Percentiles rank a stretch among this genome's conserved stretches.
phyloP scores from a whole-genome alignment of 495 filamentous ascomycete species.

The Sordaria brevicollis region DNA sequence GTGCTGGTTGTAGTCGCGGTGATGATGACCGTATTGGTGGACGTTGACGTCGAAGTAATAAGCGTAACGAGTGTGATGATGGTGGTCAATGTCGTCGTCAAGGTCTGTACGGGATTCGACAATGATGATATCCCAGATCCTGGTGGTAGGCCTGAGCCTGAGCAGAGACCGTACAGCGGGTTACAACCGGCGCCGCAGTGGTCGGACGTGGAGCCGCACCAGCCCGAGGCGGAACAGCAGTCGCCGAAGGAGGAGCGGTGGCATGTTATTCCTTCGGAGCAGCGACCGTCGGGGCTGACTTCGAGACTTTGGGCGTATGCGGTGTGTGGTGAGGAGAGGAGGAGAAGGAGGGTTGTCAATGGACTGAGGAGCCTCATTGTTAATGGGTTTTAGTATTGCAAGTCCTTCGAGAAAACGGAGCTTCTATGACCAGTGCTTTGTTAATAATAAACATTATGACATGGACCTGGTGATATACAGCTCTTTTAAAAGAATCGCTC shows the following conservation, averaged over 20 bases:
- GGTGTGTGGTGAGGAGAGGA: neutral
- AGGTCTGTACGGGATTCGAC: neutral
- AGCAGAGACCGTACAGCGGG: neutral
- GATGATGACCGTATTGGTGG: neutral
- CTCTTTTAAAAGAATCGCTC: neutral
- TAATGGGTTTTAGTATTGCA: no score
- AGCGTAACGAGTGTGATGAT: neutral
- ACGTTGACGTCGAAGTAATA: neutral
- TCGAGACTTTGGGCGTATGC: neutral
- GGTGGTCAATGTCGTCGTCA: neutral
- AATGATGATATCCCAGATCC: neutral
- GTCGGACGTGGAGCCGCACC: conserved; percentile 38
- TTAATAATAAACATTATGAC: neutral
- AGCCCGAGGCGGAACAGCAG: conserved; percentile 33
- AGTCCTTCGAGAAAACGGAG: no score
- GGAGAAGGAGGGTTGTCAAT: neutral
- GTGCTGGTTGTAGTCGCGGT: neutral
- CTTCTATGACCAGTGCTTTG: no score
- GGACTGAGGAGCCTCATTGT: neutral
- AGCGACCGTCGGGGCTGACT: conserved; percentile 34
- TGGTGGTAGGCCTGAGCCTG: neutral
- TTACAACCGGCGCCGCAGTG: conserved; percentile 44
- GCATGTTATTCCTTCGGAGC: conserved; percentile 41
- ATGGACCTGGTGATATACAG: neutral
- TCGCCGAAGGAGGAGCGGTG: conserved; percentile 31